These are phyloP conservation scores for Wickerhamiella qilinensis DNA, from an alignment of 805 yeast species.

Conservation along the genomic window DNA sequence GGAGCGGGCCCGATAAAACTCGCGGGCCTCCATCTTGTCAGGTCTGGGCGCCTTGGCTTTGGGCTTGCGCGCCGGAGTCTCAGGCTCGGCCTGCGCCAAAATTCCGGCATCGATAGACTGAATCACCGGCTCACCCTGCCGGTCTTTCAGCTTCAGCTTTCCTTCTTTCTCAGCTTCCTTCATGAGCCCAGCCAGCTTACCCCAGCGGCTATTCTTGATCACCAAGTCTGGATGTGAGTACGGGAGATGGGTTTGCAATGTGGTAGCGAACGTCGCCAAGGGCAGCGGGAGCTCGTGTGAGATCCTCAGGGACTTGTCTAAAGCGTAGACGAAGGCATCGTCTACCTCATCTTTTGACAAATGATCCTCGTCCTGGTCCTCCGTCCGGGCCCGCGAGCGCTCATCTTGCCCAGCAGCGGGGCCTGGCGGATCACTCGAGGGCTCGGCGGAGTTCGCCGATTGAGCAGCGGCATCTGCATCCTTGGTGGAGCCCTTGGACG, in stretches of 20 bases:
- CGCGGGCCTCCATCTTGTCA: conserved; percentile 12
- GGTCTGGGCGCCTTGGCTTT: conserved; percentile 2
- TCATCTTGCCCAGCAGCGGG: conserved; percentile 1
- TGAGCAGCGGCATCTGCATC: conserved; percentile 7
- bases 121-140: conserved; percentile 63
- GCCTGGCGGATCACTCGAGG: too few relatives aligned
- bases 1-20: conserved; percentile 18
- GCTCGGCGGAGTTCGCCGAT: conserved; percentile 1
- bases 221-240: conserved; percentile 20
- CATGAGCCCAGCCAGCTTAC: conserved; percentile 68
- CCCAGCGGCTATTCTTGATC: conserved; percentile 75
- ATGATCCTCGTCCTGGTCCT: neutral
- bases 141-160: conserved; percentile 58
- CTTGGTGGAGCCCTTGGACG: conserved; percentile 4
- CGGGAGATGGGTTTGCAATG: conserved; percentile 66
- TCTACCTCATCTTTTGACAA: conserved; percentile 21
- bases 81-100: conserved; percentile 1
- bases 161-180: conserved; percentile 73
- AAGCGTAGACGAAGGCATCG: conserved; percentile 52
- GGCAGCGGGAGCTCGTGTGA: conserved; percentile 37
- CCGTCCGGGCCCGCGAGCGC: neutral
- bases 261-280: conserved; percentile 45
- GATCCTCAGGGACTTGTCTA: conserved; percentile 48
- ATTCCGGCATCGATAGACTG: conserved; percentile 26
- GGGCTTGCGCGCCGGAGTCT: conserved; percentile 3